Evolutionary conservation across 73 alveolate species (phyloP).

Genomic region (Tetrahymena elliotti): DNA sequence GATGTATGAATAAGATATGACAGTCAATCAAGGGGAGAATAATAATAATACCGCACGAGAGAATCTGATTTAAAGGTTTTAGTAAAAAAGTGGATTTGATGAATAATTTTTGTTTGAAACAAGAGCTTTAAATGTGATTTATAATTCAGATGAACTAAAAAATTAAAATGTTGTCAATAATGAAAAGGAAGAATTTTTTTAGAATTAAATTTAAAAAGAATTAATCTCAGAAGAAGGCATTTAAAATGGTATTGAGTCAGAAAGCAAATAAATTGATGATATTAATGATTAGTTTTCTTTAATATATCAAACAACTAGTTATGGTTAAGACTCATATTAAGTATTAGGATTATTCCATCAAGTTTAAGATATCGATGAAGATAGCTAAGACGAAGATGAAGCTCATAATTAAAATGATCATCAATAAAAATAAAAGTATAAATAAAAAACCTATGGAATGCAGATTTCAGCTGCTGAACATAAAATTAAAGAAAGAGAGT

Average conservation of each 20-base stretch:
- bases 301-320: background rate
- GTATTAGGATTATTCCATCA: background rate
- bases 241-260: no score
- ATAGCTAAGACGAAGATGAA: background rate
- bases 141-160: background rate
- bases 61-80: no score
- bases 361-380: background rate
- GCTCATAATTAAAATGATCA: background rate
- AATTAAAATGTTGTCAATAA: background rate
- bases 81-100: background rate
- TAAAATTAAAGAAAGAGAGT: background rate
- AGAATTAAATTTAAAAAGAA: no score
- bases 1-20: no score
- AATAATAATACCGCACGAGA: background rate
- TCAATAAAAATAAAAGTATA: background rate
- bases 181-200: no score
- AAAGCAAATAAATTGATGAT: no score
- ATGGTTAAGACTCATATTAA: background rate
- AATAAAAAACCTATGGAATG: background rate
- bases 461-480: background rate
- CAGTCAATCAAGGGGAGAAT: background rate
- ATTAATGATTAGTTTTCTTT: background rate
- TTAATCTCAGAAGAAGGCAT: no score
- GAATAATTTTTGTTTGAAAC: background rate
- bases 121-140: background rate